A percentile compares a stretch with the other conserved stretches of the same genome.
Conservation (phyloP, 202 grass and related monocot genomes). For the Digitaria exilis region DNA sequence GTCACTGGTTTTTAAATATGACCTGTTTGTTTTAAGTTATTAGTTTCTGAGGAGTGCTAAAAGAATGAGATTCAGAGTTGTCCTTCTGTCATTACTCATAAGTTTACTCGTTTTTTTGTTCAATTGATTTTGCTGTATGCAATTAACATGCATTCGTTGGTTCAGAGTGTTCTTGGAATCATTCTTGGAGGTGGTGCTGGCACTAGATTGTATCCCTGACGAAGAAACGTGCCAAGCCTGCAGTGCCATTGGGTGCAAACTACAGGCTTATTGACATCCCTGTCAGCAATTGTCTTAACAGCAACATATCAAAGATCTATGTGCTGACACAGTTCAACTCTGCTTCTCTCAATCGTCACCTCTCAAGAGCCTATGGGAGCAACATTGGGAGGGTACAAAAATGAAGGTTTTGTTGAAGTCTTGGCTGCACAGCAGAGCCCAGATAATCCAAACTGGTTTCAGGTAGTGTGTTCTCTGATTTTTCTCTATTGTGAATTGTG, state of each 20-base stretch:
- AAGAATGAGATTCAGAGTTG: background rate
- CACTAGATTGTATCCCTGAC: slow-evolving; percentile 85
- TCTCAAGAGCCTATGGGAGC: slow-evolving; percentile 83
- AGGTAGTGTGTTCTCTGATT: slow-evolving; percentile 55
- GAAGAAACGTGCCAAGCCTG: slow-evolving; percentile 97
- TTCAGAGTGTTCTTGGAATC: slow-evolving; percentile 95
- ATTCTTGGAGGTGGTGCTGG: slow-evolving; percentile 97
- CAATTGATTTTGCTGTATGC: slow-evolving; percentile 8
- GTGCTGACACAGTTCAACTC: slow-evolving; percentile 98
- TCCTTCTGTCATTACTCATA: background rate
- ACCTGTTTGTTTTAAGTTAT: background rate
- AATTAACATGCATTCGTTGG: slow-evolving; percentile 25
- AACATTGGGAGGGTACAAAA: slow-evolving; percentile 92
- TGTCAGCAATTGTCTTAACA: slow-evolving; percentile 98
- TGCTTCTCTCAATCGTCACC: slow-evolving; percentile 91
- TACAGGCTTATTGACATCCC: slow-evolving; percentile 97
- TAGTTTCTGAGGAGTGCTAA: background rate
- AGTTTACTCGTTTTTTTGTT: slow-evolving; percentile 5
- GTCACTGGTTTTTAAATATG: background rate
- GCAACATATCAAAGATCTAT: slow-evolving; percentile 92
- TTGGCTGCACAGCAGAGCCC: slow-evolving; percentile 97
- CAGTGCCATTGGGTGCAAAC: slow-evolving; percentile 91
- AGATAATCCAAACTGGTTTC: slow-evolving; percentile 99
- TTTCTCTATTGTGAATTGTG: slow-evolving; percentile 5
- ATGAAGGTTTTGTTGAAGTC: slow-evolving; percentile 97